phyloP scores from a whole-genome alignment of 768 basidiomycete genomes.

The Trametes coccinea region DNA sequence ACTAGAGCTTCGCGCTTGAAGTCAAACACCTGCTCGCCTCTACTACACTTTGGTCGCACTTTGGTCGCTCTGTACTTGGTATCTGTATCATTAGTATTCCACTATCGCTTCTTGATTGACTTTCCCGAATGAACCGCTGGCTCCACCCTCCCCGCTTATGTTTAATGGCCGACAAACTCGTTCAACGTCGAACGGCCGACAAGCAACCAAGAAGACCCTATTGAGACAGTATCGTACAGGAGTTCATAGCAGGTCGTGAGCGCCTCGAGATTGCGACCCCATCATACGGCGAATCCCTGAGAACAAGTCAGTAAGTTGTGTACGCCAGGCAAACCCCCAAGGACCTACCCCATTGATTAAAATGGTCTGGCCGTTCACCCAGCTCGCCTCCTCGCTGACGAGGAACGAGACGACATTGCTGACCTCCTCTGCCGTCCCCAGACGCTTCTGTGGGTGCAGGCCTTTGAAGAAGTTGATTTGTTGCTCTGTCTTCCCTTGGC shows the following conservation, averaged over 20 bases:
- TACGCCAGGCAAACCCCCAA: neutral
- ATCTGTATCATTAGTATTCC: slow-evolving; percentile 16
- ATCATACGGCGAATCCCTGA: too few relatives aligned
- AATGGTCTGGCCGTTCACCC: slow-evolving; percentile 62
- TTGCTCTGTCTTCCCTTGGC: slow-evolving; percentile 50
- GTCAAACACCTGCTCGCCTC: neutral
- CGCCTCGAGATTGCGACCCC: too few relatives aligned
- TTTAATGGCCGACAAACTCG: too few relatives aligned
- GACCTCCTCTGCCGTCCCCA: slow-evolving; percentile 54
- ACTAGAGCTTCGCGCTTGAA: slow-evolving; percentile 37
- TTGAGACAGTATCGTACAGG: too few relatives aligned
- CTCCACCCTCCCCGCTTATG: too few relatives aligned
- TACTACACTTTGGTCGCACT: neutral
- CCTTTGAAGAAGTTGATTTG: slow-evolving; percentile 47
- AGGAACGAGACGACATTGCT: slow-evolving; percentile 55
- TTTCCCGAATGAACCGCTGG: too few relatives aligned
- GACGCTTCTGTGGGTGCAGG: slow-evolving; percentile 46
- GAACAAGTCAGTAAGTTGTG: neutral
- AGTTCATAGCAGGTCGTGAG: too few relatives aligned
- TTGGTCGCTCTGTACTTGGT: slow-evolving; percentile 20
- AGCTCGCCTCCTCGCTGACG: slow-evolving; percentile 51
- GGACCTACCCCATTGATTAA: slow-evolving; percentile 54
- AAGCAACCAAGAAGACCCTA: too few relatives aligned
- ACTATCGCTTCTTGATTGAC: too few relatives aligned
- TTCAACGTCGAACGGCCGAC: too few relatives aligned